Conservation (phyloP, 2,329 filamentous ascomycete genomes). For the Calonectria ilicicola region DNA sequence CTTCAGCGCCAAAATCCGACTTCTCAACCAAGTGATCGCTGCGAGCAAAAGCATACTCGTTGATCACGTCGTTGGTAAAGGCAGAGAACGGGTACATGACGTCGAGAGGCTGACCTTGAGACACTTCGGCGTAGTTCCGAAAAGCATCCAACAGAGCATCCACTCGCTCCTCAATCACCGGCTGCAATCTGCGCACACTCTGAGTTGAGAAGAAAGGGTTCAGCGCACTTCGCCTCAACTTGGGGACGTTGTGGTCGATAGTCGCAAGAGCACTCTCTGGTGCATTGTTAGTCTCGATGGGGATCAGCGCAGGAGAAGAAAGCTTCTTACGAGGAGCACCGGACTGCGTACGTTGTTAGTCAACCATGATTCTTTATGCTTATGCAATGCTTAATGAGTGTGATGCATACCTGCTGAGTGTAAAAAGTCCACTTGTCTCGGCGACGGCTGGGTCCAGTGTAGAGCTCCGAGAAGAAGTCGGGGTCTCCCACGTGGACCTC, state of each 20-base stretch:
- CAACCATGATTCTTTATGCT: not conserved
- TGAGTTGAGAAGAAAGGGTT: constrained; percentile 53
- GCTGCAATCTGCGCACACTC: constrained; percentile 52
- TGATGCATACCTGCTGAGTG: constrained; percentile 47
- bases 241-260: constrained; percentile 49
- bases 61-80: constrained; percentile 55
- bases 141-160: constrained; percentile 48
- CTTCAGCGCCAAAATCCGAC: constrained; percentile 49
- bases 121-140: constrained; percentile 41
- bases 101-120: constrained; percentile 45
- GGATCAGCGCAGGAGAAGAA: constrained; percentile 27
- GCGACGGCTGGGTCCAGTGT: constrained; percentile 44
- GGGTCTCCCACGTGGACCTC: constrained; percentile 54
- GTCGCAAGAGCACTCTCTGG: constrained; percentile 51
- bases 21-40: constrained; percentile 49
- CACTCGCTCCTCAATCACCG: constrained; percentile 51
- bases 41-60: constrained; percentile 54
- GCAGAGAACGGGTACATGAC: constrained; percentile 53
- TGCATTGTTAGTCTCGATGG: constrained; percentile 28
- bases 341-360: constrained; percentile 42
- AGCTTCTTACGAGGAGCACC: constrained; percentile 47
- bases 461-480: constrained; percentile 55
- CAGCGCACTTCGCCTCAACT: constrained; percentile 48
- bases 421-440: constrained; percentile 51
- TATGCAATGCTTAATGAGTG: not conserved